These are phyloP conservation scores for Davidsoniella virescens DNA, from an alignment of 2,329 filamentous ascomycete genomes.

Conservation along the genomic window DNA sequence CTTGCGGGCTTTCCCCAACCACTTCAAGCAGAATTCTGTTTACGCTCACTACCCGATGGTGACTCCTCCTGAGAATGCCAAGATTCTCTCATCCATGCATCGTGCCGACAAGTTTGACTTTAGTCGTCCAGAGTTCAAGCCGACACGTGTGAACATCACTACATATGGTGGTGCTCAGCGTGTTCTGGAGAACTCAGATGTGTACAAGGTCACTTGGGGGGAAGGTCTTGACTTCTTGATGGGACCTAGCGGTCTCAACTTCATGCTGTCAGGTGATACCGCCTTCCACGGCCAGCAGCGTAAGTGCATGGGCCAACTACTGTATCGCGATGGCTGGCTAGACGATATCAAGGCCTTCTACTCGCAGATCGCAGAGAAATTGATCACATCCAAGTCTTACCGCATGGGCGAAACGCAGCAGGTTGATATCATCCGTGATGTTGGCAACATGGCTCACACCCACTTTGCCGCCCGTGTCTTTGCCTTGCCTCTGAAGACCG, in stretches of 20 bases:
- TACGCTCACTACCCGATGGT: slow-evolving; percentile 67
- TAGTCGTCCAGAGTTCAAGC: slow-evolving; percentile 37
- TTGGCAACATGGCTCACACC: slow-evolving; percentile 51
- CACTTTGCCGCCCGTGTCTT: slow-evolving; percentile 48
- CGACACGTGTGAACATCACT: slow-evolving; percentile 36
- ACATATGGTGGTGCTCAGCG: slow-evolving; percentile 46
- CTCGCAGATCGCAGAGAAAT: slow-evolving; percentile 39
- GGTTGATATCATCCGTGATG: slow-evolving; percentile 54
- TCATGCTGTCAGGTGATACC: slow-evolving; percentile 39
- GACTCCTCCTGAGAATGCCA: slow-evolving; percentile 54
- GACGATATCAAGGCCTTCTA: slow-evolving; percentile 51
- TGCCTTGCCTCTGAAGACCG: slow-evolving; percentile 50
- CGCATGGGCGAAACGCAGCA: slow-evolving; percentile 38
- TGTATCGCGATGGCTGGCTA: slow-evolving; percentile 47
- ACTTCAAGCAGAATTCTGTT: slow-evolving; percentile 62
- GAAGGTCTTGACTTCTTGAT: slow-evolving; percentile 47
- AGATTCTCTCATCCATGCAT: slow-evolving; percentile 51
- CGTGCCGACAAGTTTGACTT: slow-evolving; percentile 56
- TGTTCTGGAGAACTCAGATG: slow-evolving; percentile 41
- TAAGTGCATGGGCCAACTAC: slow-evolving; percentile 36
- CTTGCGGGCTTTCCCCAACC: slow-evolving; percentile 56
- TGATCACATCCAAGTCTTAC: slow-evolving; percentile 48
- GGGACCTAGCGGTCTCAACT: slow-evolving; percentile 34
- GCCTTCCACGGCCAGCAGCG: slow-evolving; percentile 32
- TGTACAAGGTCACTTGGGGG: slow-evolving; percentile 51